Evolutionary conservation across 305 asterid species (phyloP), one percentile per base, ranked within the genome.

Genomic region (Fraxinus velutina): DNA sequence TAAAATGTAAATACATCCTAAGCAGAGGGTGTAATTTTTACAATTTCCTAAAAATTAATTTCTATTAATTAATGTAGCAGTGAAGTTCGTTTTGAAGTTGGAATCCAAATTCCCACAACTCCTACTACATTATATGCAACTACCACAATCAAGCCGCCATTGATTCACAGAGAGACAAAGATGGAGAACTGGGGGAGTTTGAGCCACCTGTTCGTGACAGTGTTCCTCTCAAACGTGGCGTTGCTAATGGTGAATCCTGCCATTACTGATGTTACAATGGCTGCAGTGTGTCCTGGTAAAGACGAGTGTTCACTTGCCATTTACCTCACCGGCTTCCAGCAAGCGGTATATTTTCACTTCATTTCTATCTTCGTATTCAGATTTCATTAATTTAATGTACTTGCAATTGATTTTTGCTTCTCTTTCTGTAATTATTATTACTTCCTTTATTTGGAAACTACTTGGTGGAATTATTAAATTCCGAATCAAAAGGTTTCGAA

Each of bases 271-370:
- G 91, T 92, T 0, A 89, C 93, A 3, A 79, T 92, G 88, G 92
- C 52, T 72, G 93, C 91, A 0, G 84, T 92, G 0, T 92, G 96
- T 73, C 96, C 94, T 5, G 90, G 89, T 9, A 64, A 90, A 80
- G 94, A 92, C 55, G 89, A 89, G 79, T 90, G 96, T 83, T 89
- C 96, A 0, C 91, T 90, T 76, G 92, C 92, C 82, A 92, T 92
- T 88, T 90, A 89, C 77, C 94, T 92, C 5, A 50, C 92, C 0
- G 90, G 89, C 39, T 77, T 92, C 66, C 94, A 92, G 73, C 94
- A 89, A 47, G 94, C 89, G 80, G 94, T 92, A 85, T 10, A 27
- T 24, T 70, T 13, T 70, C 37, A 70, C 75, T 70, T 30, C 75
- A 70, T 70, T 13, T 29, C 75, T 27, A 30, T 29, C 37, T 27